Evolutionary conservation across 106 monocot species (phyloP).

Genomic region (Cymbidium sinense): DNA sequence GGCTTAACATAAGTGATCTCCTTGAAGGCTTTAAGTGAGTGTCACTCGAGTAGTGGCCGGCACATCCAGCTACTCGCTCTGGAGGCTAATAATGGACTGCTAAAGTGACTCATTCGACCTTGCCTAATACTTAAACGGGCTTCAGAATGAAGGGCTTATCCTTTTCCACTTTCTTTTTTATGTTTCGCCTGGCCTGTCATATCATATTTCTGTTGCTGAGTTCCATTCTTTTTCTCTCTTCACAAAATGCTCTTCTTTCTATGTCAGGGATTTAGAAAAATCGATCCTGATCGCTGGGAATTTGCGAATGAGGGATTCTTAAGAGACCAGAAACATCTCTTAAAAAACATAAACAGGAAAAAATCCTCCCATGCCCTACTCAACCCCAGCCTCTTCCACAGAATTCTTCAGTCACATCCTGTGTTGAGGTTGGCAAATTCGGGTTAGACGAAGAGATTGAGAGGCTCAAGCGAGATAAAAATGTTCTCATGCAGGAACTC

Average conservation of each 20-base stretch:
- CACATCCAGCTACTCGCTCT: no score
- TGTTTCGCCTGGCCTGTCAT: no score
- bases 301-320: constrained; percentile 37
- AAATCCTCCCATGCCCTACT: constrained; percentile 29
- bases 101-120: no score
- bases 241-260: background rate
- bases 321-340: constrained; percentile 26
- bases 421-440: constrained; percentile 42
- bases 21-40: no score
- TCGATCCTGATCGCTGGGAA: constrained; percentile 35
- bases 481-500: constrained; percentile 43
- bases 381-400: constrained; percentile 28
- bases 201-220: no score
- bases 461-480: constrained; percentile 42
- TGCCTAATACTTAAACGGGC: no score
- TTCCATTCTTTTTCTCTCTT: no score
- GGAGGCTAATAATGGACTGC: no score
- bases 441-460: constrained; percentile 41
- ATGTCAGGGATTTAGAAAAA: constrained; percentile 32
- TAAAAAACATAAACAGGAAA: constrained; percentile 31
- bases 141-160: no score
- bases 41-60: no score
- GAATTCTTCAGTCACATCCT: constrained; percentile 17
- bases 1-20: no score
- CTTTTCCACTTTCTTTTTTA: no score